A percentile compares a stretch with the other conserved stretches of the same genome.
Evolutionary conservation across 192 early-diverging fungal species (phyloP).

Genomic region (Coemansia reversa): DNA sequence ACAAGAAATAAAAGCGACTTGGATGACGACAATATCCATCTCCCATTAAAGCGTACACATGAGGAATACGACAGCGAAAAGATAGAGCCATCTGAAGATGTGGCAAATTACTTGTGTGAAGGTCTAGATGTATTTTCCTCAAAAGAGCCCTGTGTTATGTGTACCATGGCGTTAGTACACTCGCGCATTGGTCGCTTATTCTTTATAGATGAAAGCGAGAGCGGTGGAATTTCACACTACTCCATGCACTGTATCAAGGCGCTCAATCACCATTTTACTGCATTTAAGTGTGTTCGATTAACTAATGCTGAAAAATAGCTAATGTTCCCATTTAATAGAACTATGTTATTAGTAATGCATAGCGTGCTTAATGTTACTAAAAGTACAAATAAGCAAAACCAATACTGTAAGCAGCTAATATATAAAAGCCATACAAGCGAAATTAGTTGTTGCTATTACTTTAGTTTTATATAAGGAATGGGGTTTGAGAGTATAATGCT

Average conservation of each 20-base stretch:
- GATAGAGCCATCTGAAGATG: background rate
- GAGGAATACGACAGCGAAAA: background rate
- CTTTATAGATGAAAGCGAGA: conserved; percentile 30
- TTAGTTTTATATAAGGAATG: no score
- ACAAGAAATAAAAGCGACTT: background rate
- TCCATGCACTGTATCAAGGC: conserved; percentile 33
- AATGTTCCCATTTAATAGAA: no score
- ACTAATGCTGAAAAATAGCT: background rate
- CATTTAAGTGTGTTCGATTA: conserved; percentile 19
- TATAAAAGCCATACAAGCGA: no score
- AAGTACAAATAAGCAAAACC: no score
- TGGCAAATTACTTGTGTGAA: conserved; percentile 72
- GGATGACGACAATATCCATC: background rate
- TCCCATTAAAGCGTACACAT: conserved; percentile 21
- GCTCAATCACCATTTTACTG: conserved; percentile 50
- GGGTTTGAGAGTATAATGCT: no score
- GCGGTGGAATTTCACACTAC: conserved; percentile 35
- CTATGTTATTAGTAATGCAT: no score
- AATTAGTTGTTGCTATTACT: no score
- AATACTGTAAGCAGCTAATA: no score
- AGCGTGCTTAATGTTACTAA: no score
- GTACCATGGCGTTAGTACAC: conserved; percentile 92
- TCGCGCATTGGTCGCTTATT: conserved; percentile 89
- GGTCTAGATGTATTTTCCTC: conserved; percentile 79
- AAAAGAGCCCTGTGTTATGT: conserved; percentile 91